phyloP scores from a whole-genome alignment of 2,329 filamentous ascomycete species.

The Fusarium protoensiforme region DNA sequence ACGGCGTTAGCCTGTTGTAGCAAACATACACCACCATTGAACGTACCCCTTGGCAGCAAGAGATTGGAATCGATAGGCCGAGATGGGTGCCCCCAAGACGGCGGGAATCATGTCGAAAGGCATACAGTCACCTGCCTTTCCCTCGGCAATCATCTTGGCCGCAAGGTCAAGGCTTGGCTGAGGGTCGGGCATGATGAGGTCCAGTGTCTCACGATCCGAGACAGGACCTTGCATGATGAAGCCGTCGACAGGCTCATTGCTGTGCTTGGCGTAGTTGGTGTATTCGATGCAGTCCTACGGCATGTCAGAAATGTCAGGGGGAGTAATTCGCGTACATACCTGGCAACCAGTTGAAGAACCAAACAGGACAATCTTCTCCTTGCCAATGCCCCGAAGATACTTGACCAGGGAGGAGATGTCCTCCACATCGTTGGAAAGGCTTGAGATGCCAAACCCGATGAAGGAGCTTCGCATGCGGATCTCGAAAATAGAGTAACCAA shows the following conservation, averaged over 20 bases:
- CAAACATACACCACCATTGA: neutral
- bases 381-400: slow-evolving; percentile 63
- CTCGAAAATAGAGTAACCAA: slow-evolving; percentile 67
- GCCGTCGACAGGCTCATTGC: slow-evolving; percentile 71
- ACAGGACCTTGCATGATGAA: slow-evolving; percentile 84
- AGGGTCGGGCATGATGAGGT: slow-evolving; percentile 57
- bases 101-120: slow-evolving; percentile 56
- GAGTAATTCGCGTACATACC: slow-evolving; percentile 46
- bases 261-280: slow-evolving; percentile 54
- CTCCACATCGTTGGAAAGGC: slow-evolving; percentile 62
- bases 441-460: slow-evolving; percentile 61
- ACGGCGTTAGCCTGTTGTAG: slow-evolving; percentile 7
- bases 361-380: slow-evolving; percentile 64
- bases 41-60: slow-evolving; percentile 62
- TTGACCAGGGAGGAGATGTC: slow-evolving; percentile 65
- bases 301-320: neutral
- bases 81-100: slow-evolving; percentile 57
- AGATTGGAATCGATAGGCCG: slow-evolving; percentile 64
- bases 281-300: slow-evolving; percentile 68
- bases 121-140: slow-evolving; percentile 66
- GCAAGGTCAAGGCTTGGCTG: slow-evolving; percentile 61
- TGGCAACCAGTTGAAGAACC: slow-evolving; percentile 71
- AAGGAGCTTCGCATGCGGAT: slow-evolving; percentile 67
- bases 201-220: slow-evolving; percentile 77
- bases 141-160: slow-evolving; percentile 64